Conservation (phyloP, 805 yeast species). For the Starmerella bombicola region DNA sequence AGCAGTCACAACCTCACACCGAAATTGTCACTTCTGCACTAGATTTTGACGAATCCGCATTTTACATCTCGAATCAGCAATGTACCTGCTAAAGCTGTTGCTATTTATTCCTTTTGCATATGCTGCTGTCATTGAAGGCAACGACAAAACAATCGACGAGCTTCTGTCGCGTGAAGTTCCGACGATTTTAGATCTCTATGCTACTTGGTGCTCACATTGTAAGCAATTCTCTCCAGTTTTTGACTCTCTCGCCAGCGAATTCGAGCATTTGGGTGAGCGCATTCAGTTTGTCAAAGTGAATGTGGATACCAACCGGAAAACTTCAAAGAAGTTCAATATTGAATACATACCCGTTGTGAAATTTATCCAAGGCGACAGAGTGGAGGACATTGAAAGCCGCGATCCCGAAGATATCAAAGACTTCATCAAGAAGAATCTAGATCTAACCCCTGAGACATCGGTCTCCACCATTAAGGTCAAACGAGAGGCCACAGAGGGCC, state of each 20-base stretch:
- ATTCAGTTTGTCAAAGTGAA: constrained; percentile 45
- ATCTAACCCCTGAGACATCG: constrained; percentile 21
- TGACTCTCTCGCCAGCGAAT: constrained; percentile 65
- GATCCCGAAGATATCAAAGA: constrained; percentile 39
- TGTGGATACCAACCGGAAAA: constrained; percentile 45
- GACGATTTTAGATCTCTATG: constrained; percentile 55
- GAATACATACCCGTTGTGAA: constrained; percentile 56
- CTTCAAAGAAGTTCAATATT: constrained; percentile 40
- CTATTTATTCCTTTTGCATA: background rate
- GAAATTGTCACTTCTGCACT: no score
- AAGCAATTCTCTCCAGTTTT: constrained; percentile 73
- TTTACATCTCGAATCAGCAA: no score
- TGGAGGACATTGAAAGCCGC: constrained; percentile 45
- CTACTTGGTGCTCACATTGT: constrained; percentile 93
- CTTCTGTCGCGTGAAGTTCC: constrained; percentile 48
- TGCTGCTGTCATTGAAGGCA: constrained; percentile 27
- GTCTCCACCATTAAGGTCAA: constrained; percentile 6
- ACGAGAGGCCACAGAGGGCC: constrained; percentile 7
- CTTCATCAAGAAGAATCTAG: constrained; percentile 34
- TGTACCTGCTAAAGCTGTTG: background rate
- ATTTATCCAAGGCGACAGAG: constrained; percentile 40
- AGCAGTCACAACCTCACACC: no score
- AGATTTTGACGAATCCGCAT: no score
- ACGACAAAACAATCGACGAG: constrained; percentile 47
- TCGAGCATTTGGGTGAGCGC: constrained; percentile 35